phyloP scores from a whole-genome alignment of 2,329 filamentous ascomycete species.

The Ophiostoma australiae region DNA sequence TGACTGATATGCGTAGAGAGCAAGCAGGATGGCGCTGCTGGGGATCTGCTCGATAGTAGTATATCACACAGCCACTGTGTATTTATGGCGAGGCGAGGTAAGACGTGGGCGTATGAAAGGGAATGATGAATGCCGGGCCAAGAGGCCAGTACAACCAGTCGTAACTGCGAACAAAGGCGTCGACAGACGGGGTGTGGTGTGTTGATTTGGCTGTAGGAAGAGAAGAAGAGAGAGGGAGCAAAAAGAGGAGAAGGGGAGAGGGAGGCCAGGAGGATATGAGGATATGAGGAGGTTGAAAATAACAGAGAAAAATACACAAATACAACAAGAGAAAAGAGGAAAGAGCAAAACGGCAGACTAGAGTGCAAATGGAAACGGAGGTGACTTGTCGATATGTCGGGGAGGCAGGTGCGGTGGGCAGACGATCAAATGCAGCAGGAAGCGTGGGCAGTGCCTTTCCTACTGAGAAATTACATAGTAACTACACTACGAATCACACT shows the following conservation, averaged over 20 bases:
- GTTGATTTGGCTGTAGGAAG: not conserved
- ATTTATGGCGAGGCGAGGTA: not conserved
- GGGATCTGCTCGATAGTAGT: not conserved
- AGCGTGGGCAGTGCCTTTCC: conserved; percentile 10
- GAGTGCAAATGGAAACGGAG: conserved; percentile 21
- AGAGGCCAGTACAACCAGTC: conserved; percentile 17
- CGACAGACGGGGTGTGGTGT: not conserved
- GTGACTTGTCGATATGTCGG: conserved; percentile 22
- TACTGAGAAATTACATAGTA: not conserved
- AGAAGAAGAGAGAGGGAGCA: not conserved
- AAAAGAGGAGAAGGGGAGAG: not conserved
- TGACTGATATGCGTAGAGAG: not conserved
- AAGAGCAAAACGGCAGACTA: not conserved
- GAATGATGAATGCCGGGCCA: conserved; percentile 14
- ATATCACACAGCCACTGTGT: not conserved
- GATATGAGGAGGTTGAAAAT: conserved; percentile 15
- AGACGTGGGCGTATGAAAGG: not conserved
- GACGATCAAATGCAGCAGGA: not conserved
- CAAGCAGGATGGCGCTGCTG: conserved; percentile 3
- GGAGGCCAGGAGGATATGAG: conserved; percentile 5
- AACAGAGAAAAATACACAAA: not conserved
- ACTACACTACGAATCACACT: not conserved
- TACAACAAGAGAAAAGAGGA: not conserved
- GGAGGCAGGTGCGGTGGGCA: conserved; percentile 14
- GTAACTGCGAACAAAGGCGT: conserved; percentile 17